Evolutionary conservation across 306 rosid genomes (phyloP).

Genomic region (Vigna nakashimae): DNA sequence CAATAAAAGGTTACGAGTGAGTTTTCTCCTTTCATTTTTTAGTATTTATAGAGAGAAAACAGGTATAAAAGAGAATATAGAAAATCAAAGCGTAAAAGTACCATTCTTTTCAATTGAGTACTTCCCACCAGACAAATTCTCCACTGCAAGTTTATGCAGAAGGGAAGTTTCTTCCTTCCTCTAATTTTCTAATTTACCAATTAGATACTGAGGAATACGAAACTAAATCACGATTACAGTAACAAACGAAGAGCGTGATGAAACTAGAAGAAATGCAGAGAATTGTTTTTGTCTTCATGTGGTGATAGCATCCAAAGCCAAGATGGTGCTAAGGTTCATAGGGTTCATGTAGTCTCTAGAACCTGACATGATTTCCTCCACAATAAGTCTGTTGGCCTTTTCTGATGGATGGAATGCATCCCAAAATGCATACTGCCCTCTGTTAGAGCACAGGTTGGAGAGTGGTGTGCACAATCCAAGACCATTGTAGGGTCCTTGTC

Average conservation of each 20-base stretch:
- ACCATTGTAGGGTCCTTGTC: conserved; percentile 87
- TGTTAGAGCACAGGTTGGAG: conserved; percentile 66
- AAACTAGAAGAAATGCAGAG: conserved; percentile 12
- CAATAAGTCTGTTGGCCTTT: conserved; percentile 62
- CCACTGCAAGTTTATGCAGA: not conserved
- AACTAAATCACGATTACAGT: conserved; percentile 17
- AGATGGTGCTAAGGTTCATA: conserved; percentile 82
- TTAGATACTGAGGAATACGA: not conserved
- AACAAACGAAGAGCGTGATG: not conserved
- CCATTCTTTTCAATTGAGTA: not conserved
- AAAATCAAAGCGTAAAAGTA: not conserved
- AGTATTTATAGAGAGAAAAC: not conserved
- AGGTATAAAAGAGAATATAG: not conserved
- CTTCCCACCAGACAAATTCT: not conserved
- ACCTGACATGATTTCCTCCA: conserved; percentile 54
- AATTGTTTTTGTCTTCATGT: conserved; percentile 8
- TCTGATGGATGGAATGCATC: conserved; percentile 85
- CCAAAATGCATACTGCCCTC: conserved; percentile 75
- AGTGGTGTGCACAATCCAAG: conserved; percentile 68
- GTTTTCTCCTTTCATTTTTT: not conserved
- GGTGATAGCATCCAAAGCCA: conserved; percentile 57
- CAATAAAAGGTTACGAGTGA: not conserved
- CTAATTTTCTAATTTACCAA: not conserved
- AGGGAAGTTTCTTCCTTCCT: not conserved
- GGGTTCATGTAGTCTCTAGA: conserved; percentile 66